Evolutionary conservation across 140 eudicot species (phyloP), one percentile per base, ranked within the genome.

Genomic region (Senecio squalidus): DNA sequence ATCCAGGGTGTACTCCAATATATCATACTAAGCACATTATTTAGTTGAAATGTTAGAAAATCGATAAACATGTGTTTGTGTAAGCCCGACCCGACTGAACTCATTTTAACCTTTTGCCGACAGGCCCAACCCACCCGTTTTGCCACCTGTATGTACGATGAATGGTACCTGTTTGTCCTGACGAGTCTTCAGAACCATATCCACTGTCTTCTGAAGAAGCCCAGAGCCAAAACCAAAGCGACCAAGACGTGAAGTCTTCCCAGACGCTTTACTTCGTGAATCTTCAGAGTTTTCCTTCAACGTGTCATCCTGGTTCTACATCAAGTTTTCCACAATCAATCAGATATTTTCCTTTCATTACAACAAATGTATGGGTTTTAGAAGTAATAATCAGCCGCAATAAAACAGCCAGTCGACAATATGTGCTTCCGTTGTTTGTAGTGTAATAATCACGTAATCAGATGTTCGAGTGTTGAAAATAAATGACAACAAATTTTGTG

Each of bases 161-260:
- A 60, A 49, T 49, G 24, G 15, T 72, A 92, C 96, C 95, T 92
- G 95, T 49, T 83, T 85, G 57, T 82, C 96, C 43, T 75, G 80
- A 36, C 98, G 89, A 6, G 96, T 80, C 76, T 71, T 84, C 50
- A 92, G 74, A 28, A 86, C 89, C 58, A 72, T 62, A n/a, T 85
- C 92, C 15, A 88, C 85, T 15, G 92, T 92, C 70, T 81, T 87
- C 64, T 84, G 86, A 1, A 84, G 64, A 44, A 91, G 63, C 70
- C 72, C 78, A 18, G 96, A 73, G 24, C 98, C 98, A 75, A 92
- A 87, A 58, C 85, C 71, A 45, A 92, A 87, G 13, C 98, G 83
- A 62, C 93, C 68, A 58, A 80, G 72, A 46, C 94, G 71, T 33
- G 96, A 87, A 57, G 86, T 53, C 13, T 55, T 56, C 57, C 78